A percentile compares a stretch with the other conserved stretches of the same genome.
These are phyloP conservation scores for Fusarium setosum DNA, from an alignment of 2,329 filamentous ascomycete genomes.

Conservation along the genomic window DNA sequence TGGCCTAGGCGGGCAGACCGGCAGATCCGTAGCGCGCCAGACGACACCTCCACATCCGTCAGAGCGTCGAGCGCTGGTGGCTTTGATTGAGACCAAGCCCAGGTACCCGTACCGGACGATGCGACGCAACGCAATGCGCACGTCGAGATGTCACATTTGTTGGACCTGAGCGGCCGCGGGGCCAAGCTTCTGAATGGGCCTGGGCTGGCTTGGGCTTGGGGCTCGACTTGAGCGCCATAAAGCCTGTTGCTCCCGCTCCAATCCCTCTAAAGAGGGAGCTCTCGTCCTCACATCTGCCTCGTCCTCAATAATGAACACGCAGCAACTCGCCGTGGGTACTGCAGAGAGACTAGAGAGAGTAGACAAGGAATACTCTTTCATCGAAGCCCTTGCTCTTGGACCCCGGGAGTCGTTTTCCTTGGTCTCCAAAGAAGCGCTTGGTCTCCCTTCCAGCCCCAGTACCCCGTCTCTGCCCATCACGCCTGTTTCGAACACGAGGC, in stretches of 20 bases:
- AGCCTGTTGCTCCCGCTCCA: constrained; percentile 36
- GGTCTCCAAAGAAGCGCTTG: constrained; percentile 43
- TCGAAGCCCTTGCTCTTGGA: constrained; percentile 45
- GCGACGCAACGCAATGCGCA: constrained; percentile 7
- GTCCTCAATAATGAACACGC: constrained; percentile 37
- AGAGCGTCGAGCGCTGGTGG: constrained; percentile 15
- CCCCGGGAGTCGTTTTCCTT: constrained; percentile 42
- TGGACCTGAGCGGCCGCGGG: background rate
- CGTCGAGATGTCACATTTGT: constrained; percentile 2
- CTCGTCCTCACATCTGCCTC: constrained; percentile 17
- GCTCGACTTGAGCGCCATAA: constrained; percentile 38
- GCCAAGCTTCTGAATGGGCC: background rate
- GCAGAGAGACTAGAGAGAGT: constrained; percentile 30
- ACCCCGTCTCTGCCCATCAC: constrained; percentile 10
- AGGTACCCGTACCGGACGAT: too few species aligned
- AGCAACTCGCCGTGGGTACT: constrained; percentile 33
- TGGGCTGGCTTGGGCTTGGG: constrained; percentile 18
- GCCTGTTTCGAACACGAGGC: background rate
- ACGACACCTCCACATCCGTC: constrained; percentile 27
- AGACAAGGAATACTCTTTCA: constrained; percentile 47
- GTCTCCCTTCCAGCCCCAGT: constrained; percentile 30
- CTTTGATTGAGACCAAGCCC: background rate
- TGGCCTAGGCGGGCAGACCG: constrained; percentile 22
- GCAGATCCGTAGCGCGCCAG: constrained; percentile 38
- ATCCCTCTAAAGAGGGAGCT: constrained; percentile 30